phyloP scores from a whole-genome alignment of 805 yeast species.

The Pichia heedii region DNA sequence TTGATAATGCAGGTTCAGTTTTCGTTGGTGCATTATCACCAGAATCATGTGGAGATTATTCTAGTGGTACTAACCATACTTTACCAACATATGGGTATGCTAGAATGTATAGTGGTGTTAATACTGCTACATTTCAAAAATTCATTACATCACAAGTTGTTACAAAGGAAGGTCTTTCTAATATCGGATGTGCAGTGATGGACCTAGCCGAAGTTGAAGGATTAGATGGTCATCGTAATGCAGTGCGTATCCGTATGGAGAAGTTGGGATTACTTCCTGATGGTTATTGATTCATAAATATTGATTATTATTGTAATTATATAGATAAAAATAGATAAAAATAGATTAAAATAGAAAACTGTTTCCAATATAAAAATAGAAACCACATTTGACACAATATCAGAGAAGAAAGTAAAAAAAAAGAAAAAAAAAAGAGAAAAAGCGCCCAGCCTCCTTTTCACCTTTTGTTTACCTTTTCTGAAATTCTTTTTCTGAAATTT shows the following conservation, averaged over 20 bases:
- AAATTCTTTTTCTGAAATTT: no score
- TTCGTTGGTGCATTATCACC: slow-evolving; percentile 96
- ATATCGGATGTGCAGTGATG: slow-evolving; percentile 96
- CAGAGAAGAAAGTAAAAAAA: no score
- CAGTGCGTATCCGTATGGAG: slow-evolving; percentile 90
- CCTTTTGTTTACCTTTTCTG: no score
- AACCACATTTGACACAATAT: no score
- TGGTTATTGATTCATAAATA: slow-evolving; percentile 10
- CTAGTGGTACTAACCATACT: slow-evolving; percentile 97
- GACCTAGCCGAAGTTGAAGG: slow-evolving; percentile 94
- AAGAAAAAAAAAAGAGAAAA: neutral
- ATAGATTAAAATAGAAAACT: neutral
- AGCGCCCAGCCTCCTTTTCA: neutral
- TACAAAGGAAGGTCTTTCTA: slow-evolving; percentile 71
- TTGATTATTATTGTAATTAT: neutral
- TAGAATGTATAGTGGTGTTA: slow-evolving; percentile 93
- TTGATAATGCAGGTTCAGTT: slow-evolving; percentile 91
- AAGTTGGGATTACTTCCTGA: slow-evolving; percentile 44
- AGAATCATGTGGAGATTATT: slow-evolving; percentile 97
- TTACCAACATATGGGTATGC: slow-evolving; percentile 98
- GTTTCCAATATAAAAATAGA: no score
- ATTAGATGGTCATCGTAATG: slow-evolving; percentile 93
- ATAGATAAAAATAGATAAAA: neutral
- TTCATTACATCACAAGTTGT: slow-evolving; percentile 91
- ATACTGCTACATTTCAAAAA: slow-evolving; percentile 92